Conservation (phyloP, 805 yeast genomes). For the Myxozyma sirexii region DNA sequence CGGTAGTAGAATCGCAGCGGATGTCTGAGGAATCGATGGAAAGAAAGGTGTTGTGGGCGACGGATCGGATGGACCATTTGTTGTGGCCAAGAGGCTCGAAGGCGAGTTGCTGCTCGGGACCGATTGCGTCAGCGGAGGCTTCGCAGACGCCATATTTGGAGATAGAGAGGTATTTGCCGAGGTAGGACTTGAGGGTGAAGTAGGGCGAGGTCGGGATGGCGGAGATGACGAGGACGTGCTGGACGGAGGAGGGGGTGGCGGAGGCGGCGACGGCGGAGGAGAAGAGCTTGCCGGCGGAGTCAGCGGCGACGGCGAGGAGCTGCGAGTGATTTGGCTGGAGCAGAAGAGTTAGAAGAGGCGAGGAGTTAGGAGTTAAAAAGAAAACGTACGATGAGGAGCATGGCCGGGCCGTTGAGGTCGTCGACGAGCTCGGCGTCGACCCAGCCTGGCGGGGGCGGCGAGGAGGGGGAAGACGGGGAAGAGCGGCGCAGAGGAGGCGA, state of each 20-base stretch:
- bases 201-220: constrained; percentile 27
- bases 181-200: constrained; percentile 40
- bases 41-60: constrained; percentile 21
- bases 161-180: constrained; percentile 40
- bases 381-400: too few species aligned
- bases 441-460: too few species aligned
- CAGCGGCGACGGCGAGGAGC: too few species aligned
- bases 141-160: constrained; percentile 33
- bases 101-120: constrained; percentile 40
- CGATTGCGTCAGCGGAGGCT: constrained; percentile 44
- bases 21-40: constrained; percentile 19
- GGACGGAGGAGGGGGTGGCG: constrained; percentile 42
- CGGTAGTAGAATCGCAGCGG: constrained; percentile 7
- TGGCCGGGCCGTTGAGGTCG: too few species aligned
- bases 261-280: constrained; percentile 29
- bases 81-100: constrained; percentile 8
- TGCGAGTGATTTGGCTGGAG: too few species aligned
- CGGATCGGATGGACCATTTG: not conserved
- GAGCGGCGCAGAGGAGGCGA: too few species aligned
- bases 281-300: constrained; percentile 34
- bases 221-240: constrained; percentile 43
- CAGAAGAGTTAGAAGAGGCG: too few species aligned
- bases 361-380: too few species aligned
- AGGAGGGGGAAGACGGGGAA: too few species aligned
- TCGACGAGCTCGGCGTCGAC: too few species aligned